Conservation (phyloP, 768 basidiomycete genomes). For the Tephrocybe sp. region DNA sequence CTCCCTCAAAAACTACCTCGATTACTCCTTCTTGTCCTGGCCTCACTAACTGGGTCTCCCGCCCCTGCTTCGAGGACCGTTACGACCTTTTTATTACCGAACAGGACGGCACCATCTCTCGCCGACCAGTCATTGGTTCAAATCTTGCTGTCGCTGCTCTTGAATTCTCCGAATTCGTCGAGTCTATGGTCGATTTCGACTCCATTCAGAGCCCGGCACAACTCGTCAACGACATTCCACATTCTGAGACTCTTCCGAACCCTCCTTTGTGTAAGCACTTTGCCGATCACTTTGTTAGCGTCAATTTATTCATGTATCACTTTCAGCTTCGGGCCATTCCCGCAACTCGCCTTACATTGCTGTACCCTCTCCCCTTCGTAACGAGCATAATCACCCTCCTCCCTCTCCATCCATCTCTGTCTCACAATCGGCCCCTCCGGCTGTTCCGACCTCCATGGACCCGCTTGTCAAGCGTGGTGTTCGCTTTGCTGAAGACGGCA, state of each 20-base stretch:
- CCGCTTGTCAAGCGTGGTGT: slow-evolving; percentile 52
- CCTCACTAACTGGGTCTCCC: slow-evolving; percentile 64
- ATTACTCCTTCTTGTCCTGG: slow-evolving; percentile 48
- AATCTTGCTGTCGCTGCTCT: slow-evolving; percentile 64
- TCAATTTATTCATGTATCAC: slow-evolving; percentile 10
- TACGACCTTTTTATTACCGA: slow-evolving; percentile 50
- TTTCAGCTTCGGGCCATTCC: slow-evolving; percentile 23
- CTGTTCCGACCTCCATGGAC: slow-evolving; percentile 11
- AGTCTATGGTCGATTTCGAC: slow-evolving; percentile 57
- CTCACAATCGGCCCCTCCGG: slow-evolving; percentile 10
- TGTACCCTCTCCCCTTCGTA: slow-evolving; percentile 51
- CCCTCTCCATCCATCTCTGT: slow-evolving; percentile 9
- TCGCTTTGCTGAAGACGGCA: slow-evolving; percentile 62
- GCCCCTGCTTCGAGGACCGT: slow-evolving; percentile 77
- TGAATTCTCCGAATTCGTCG: slow-evolving; percentile 68
- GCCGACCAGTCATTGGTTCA: slow-evolving; percentile 44
- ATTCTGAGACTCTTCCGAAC: slow-evolving; percentile 15
- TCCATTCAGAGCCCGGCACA: slow-evolving; percentile 24
- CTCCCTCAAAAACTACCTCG: slow-evolving; percentile 28
- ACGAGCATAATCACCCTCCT: slow-evolving; percentile 28
- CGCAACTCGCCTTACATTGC: slow-evolving; percentile 36
- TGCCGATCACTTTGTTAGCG: background rate
- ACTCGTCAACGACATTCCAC: slow-evolving; percentile 15
- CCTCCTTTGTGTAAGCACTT: slow-evolving; percentile 17
- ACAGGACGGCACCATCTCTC: slow-evolving; percentile 33